Evolutionary conservation across 805 yeast species (phyloP), one percentile per base, ranked within the genome.

Genomic region (Cephaloascus albidus): DNA sequence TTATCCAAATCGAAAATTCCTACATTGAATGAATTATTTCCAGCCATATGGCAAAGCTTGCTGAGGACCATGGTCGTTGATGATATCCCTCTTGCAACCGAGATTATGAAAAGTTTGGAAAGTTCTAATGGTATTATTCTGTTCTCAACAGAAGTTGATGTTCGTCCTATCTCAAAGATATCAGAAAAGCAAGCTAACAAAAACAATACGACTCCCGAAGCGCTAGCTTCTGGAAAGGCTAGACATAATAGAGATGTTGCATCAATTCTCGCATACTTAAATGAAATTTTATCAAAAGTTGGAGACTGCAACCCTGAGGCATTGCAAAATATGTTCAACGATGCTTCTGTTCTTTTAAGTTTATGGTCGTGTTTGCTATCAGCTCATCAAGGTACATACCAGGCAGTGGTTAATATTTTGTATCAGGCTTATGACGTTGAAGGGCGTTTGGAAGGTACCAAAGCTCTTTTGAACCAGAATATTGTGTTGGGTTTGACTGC

Each of bases 381-480:
- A 1, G 76, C 88, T 0, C 65, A 72, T 37, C 63, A 63, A 18
- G 61, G 59, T 15, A 57, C 81, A 3, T 81, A 79, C 43, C 87
- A 85, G 51, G 70, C 81, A 1, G 82, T 89, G 1, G 70, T 84
- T 4, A 81, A 81, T 44, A 67, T 86, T 17, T 54, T 88, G 3
- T 81, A 83, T 49, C 90, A 85, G 46, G 76, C 85, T 0, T 83
- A 76, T 55, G 94, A 87, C 54, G 85, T 80, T 12, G 79, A 76
- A 40, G 96, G 89, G 15, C 72, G 96, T 50, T 60, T 76, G 28
- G 95, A 85, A 55, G 86, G 88, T 28, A 66, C 85, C n/a, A 74
- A 68, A 36, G 70, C 68, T 3, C 52, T 80, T 30, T 58, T 88
- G 19, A 55, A 57, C 8, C 51, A 60, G 6, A 65, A 74, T 40